Evolutionary conservation across 192 early-diverging fungal species (phyloP).

Genomic region (Gaertneriomyces semiglobifer): DNA sequence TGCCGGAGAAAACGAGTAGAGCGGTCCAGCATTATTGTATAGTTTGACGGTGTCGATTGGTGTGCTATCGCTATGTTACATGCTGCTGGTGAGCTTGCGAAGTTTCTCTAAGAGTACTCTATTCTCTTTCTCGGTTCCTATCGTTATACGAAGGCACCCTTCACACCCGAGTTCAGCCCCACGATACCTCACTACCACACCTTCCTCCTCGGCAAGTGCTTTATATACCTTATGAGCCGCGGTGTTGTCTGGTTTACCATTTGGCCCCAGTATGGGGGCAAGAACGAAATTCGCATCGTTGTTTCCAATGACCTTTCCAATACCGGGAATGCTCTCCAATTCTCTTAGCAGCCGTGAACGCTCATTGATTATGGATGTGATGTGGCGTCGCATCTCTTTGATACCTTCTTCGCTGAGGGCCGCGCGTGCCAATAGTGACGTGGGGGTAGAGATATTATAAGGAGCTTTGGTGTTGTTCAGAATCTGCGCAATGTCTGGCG

Average conservation of each 20-base stretch:
- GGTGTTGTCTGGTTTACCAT: constrained; percentile 64
- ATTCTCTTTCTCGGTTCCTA: constrained; percentile 88
- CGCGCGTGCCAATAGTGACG: constrained; percentile 70
- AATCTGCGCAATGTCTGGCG: constrained; percentile 75
- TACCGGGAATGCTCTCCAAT: constrained; percentile 58
- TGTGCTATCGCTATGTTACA: too few relatives aligned
- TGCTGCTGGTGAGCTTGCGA: not conserved
- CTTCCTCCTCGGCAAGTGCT: constrained; percentile 74
- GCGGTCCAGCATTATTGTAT: too few relatives aligned
- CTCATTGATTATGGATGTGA: constrained; percentile 56
- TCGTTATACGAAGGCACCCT: constrained; percentile 91
- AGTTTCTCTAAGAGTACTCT: constrained; percentile 55
- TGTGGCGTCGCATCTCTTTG: constrained; percentile 62
- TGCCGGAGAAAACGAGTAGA: too few relatives aligned
- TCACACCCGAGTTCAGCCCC: constrained; percentile 89
- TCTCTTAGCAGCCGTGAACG: constrained; percentile 63
- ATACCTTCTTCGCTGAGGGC: constrained; percentile 75
- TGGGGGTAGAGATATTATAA: constrained; percentile 92
- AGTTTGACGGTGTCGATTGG: too few relatives aligned
- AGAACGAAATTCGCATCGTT: constrained; percentile 97
- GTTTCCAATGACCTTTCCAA: constrained; percentile 76
- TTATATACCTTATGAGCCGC: constrained; percentile 75
- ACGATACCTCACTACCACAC: constrained; percentile 93
- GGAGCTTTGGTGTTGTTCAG: constrained; percentile 99
- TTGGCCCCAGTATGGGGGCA: constrained; percentile 69